Conservation (phyloP, 2,329 filamentous ascomycete genomes). For the Claviceps sp. region DNA sequence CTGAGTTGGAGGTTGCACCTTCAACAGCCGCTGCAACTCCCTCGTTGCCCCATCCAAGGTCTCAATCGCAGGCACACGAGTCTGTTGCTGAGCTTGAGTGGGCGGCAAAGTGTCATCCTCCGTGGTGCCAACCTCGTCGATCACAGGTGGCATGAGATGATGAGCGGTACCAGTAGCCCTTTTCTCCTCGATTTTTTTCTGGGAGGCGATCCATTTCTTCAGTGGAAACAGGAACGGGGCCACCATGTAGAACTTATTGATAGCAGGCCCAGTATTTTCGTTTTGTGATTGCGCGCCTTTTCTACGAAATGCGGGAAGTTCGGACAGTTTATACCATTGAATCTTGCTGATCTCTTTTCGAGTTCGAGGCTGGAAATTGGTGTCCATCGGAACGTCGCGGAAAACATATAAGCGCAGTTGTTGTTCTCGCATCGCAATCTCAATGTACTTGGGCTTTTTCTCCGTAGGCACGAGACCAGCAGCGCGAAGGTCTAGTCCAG, state of each 20-base stretch:
- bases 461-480: constrained; percentile 65
- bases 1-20: constrained; percentile 40
- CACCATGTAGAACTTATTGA: constrained; percentile 96
- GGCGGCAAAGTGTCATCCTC: constrained; percentile 46
- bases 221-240: constrained; percentile 77
- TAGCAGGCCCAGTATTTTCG: constrained; percentile 43
- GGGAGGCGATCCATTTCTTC: constrained; percentile 80
- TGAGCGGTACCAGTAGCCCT: constrained; percentile 28
- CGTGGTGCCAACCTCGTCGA: constrained; percentile 44
- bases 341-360: constrained; percentile 97
- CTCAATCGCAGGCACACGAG: constrained; percentile 26
- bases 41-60: constrained; percentile 36
- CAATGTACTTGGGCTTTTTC: constrained; percentile 66
- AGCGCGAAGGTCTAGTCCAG: constrained; percentile 67
- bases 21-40: constrained; percentile 41
- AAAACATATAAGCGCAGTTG: constrained; percentile 90
- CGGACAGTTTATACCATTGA: constrained; percentile 81
- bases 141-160: constrained; percentile 23
- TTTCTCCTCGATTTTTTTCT: constrained; percentile 57
- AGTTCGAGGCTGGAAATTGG: constrained; percentile 76
- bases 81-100: constrained; percentile 19
- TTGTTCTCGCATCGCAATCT: constrained; percentile 82
- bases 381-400: constrained; percentile 74
- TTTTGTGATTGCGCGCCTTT: constrained; percentile 47
- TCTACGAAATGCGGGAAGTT: constrained; percentile 70